Percentiles rank a stretch among this genome's conserved stretches.
Evolutionary conservation across 2,329 filamentous ascomycete species (phyloP).

Genomic region (Colletotrichum tabaci): DNA sequence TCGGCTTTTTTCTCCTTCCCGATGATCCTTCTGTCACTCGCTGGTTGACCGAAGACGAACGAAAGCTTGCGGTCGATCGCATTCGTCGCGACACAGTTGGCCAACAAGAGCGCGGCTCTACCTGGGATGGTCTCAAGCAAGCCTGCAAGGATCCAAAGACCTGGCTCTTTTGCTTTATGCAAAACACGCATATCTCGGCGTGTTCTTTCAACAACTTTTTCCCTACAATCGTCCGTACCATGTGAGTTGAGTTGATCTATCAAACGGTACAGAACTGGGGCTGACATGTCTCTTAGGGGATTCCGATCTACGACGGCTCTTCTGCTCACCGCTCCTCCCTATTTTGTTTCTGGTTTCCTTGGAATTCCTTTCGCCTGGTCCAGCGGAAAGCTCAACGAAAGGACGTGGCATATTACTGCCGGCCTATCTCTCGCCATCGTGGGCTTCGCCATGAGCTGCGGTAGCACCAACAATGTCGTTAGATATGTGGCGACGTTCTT

Average conservation of each 20-base stretch:
- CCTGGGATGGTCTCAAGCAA: slow-evolving; percentile 35
- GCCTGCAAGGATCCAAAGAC: slow-evolving; percentile 46
- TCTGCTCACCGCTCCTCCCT: slow-evolving; percentile 44
- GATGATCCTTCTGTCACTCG: slow-evolving; percentile 48
- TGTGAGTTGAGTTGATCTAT: slow-evolving; percentile 20
- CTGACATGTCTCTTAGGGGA: slow-evolving; percentile 8
- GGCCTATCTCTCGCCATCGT: slow-evolving; percentile 57
- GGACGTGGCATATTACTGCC: slow-evolving; percentile 63
- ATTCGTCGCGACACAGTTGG: slow-evolving; percentile 38
- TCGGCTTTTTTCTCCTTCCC: slow-evolving; percentile 56
- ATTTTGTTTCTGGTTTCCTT: slow-evolving; percentile 46
- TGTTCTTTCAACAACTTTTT: slow-evolving; percentile 45
- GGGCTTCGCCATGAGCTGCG: slow-evolving; percentile 33
- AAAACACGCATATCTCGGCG: slow-evolving; percentile 34
- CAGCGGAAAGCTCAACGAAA: slow-evolving; percentile 62
- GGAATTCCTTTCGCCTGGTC: slow-evolving; percentile 48
- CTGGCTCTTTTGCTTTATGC: slow-evolving; percentile 44
- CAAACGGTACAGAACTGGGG: background rate
- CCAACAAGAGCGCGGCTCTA: slow-evolving; percentile 28
- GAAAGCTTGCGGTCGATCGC: slow-evolving; percentile 24
- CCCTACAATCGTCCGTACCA: slow-evolving; percentile 42
- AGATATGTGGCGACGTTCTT: slow-evolving; percentile 41
- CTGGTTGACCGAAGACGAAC: slow-evolving; percentile 34
- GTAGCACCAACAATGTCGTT: slow-evolving; percentile 27
- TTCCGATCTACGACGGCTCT: slow-evolving; percentile 53